These are phyloP conservation scores for Paracoccidioides brasiliensis DNA, from an alignment of 2,329 filamentous ascomycete genomes.

Conservation along the genomic window DNA sequence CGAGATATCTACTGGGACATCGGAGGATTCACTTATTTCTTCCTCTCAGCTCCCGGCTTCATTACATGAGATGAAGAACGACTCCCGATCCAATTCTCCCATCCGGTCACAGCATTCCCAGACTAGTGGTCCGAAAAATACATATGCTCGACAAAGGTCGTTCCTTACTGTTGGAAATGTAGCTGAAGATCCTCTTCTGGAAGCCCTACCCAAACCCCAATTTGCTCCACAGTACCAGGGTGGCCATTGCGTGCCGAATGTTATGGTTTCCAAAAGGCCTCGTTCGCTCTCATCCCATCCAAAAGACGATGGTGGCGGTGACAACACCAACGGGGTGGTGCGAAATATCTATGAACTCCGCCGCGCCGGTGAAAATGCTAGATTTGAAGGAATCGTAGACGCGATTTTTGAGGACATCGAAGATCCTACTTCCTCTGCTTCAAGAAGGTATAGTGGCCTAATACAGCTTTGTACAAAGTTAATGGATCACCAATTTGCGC, in stretches of 20 bases:
- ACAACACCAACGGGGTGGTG: conserved; percentile 28
- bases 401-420: conserved; percentile 47
- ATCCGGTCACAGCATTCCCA: conserved; percentile 13
- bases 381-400: conserved; percentile 44
- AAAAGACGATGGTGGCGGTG: conserved; percentile 37
- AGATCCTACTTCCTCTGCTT: conserved; percentile 31
- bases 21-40: background rate
- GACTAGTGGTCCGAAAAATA: conserved; percentile 34
- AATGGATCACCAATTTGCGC: conserved; percentile 26
- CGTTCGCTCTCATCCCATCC: conserved; percentile 14
- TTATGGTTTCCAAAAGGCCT: conserved; percentile 3
- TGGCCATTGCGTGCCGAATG: background rate
- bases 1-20: background rate
- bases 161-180: conserved; percentile 41
- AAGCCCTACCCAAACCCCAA: background rate
- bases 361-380: conserved; percentile 43
- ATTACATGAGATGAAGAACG: background rate
- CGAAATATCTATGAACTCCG: conserved; percentile 50
- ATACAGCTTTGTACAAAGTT: conserved; percentile 44
- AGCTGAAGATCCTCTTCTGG: conserved; percentile 6
- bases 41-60: background rate
- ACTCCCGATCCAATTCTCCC: conserved; percentile 6
- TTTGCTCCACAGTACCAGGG: background rate
- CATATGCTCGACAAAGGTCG: conserved; percentile 47
- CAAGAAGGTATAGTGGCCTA: conserved; percentile 40